Evolutionary conservation across 129 eudicot species (phyloP).

Genomic region (Saposhnikovia divaricata): DNA sequence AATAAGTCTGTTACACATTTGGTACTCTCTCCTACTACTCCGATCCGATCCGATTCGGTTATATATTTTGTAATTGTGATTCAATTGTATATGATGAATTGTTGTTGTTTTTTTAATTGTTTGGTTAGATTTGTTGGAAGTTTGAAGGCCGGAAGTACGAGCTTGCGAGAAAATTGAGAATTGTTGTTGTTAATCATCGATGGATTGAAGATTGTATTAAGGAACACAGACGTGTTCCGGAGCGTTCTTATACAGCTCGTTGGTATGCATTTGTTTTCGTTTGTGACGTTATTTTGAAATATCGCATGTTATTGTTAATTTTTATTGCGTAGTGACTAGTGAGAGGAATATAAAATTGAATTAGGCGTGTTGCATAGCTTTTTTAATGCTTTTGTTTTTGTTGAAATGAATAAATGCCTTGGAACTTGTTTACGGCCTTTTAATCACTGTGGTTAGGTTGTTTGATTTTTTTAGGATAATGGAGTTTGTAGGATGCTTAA

Average conservation of each 20-base stretch:
- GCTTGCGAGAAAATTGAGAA: constrained; percentile 55
- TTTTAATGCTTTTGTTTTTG: too few relatives aligned
- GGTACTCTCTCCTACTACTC: neutral
- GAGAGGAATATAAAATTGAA: neutral
- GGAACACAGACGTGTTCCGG: constrained; percentile 53
- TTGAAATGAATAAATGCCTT: neutral
- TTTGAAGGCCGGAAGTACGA: constrained; percentile 25
- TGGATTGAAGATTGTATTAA: constrained; percentile 58
- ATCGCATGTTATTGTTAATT: neutral
- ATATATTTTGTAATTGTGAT: neutral
- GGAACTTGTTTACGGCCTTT: neutral
- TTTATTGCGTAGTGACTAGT: neutral
- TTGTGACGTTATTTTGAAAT: neutral
- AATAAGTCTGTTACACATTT: neutral
- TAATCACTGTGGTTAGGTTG: neutral
- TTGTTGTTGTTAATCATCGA: constrained; percentile 5
- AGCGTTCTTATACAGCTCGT: constrained; percentile 39
- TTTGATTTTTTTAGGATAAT: too few relatives aligned
- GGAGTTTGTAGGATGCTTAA: too few relatives aligned
- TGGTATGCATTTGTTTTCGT: constrained; percentile 33
- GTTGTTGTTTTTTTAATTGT: constrained; percentile 2
- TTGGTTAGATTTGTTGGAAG: constrained; percentile 30
- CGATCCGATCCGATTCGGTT: neutral
- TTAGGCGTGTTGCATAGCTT: neutral
- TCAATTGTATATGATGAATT: neutral